phyloP scores from a whole-genome alignment of 2,329 filamentous ascomycete species.

The Calonectria naviculata region DNA sequence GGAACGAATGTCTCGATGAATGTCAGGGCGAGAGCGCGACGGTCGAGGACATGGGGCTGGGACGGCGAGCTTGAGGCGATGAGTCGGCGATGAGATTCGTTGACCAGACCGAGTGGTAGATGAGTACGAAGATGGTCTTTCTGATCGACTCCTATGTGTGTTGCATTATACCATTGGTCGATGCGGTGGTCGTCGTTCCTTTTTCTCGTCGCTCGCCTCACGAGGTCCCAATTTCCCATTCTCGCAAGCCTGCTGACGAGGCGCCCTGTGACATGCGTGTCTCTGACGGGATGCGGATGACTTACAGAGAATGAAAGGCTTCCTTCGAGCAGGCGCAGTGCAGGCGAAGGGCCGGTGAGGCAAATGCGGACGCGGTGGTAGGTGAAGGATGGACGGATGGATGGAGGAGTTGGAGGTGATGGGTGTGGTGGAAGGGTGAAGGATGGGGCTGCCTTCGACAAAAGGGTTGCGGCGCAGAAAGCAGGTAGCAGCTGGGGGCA shows the following conservation, averaged over 20 bases:
- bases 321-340: slow-evolving; percentile 36
- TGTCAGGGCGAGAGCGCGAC: slow-evolving; percentile 13
- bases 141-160: slow-evolving; percentile 25
- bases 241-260: neutral
- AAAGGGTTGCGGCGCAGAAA: slow-evolving; percentile 39
- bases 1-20: neutral
- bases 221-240: slow-evolving; percentile 20
- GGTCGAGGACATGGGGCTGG: slow-evolving; percentile 12
- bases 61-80: neutral
- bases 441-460: slow-evolving; percentile 28
- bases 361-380: slow-evolving; percentile 32
- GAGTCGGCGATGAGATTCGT: slow-evolving; percentile 7
- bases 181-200: slow-evolving; percentile 24
- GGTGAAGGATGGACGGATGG: slow-evolving; percentile 32
- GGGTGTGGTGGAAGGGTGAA: slow-evolving; percentile 33
- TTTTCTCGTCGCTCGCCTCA: slow-evolving; percentile 21
- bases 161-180: slow-evolving; percentile 23
- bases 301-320: slow-evolving; percentile 38
- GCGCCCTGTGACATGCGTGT: slow-evolving; percentile 17
- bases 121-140: slow-evolving; percentile 12
- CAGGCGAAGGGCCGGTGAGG: slow-evolving; percentile 28
- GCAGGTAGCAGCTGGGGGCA: slow-evolving; percentile 33
- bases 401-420: slow-evolving; percentile 18
- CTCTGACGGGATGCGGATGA: slow-evolving; percentile 21
- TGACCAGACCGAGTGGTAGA: slow-evolving; percentile 3